Evolutionary conservation across 805 yeast species (phyloP).

Genomic region (Wickerhamiella cacticola): DNA sequence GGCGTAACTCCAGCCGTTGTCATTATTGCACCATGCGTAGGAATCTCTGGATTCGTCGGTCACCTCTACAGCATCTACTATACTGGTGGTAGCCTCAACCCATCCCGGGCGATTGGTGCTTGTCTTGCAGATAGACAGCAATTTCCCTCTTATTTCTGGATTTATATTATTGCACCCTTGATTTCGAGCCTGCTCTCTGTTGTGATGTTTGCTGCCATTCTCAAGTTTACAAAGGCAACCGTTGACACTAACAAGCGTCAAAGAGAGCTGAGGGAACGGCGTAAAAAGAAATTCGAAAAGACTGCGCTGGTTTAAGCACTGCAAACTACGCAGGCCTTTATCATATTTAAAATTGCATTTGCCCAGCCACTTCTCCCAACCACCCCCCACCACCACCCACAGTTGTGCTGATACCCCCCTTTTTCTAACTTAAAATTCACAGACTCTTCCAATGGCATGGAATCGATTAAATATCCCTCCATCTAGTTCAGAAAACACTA

Average conservation of each 20-base stretch:
- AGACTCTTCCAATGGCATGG: not conserved
- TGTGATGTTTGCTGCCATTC: not conserved
- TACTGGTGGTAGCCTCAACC: conserved; percentile 88
- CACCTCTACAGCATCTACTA: conserved; percentile 71
- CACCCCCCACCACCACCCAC: not conserved
- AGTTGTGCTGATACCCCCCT: not conserved
- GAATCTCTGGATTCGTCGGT: conserved; percentile 67
- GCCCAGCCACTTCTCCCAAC: not conserved
- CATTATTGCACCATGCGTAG: conserved; percentile 75
- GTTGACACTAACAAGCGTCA: not conserved
- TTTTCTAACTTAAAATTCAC: not conserved
- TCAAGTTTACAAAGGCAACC: conserved; percentile 4
- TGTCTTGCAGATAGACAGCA: conserved; percentile 2
- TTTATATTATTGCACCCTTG: conserved; percentile 7
- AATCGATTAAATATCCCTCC: not conserved
- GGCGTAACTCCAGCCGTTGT: conserved; percentile 43
- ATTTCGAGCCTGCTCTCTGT: conserved; percentile 4
- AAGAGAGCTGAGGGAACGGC: not conserved
- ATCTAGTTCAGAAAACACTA: not conserved
- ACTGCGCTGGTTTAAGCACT: not conserved
- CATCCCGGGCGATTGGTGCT: conserved; percentile 73
- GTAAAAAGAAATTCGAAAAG: not conserved
- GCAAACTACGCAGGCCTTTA: no score
- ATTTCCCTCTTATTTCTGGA: conserved; percentile 9
- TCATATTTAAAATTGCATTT: not conserved